These are phyloP conservation scores for Aurinia saxatilis DNA, from an alignment of 345 rosid genomes.

Conservation along the genomic window DNA sequence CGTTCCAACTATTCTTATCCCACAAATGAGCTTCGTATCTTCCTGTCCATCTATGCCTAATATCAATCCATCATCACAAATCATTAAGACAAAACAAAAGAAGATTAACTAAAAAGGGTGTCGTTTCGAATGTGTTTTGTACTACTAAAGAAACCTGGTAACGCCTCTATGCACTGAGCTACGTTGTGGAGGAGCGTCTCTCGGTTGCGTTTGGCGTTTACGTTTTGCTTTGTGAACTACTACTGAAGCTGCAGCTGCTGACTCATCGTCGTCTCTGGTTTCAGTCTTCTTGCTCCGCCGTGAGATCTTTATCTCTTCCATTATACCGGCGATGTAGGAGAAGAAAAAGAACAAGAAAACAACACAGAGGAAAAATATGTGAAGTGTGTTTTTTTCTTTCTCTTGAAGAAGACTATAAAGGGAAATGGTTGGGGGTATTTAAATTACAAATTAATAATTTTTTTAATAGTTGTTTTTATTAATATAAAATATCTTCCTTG, in stretches of 20 bases:
- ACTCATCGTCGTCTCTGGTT: constrained; percentile 2
- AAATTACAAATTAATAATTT: neutral
- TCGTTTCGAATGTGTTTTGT: neutral
- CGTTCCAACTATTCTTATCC: constrained; percentile 90
- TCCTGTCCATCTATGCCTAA: constrained; percentile 84
- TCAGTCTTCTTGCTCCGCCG: constrained; percentile 5
- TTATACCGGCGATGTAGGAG: neutral
- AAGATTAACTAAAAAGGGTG: no score
- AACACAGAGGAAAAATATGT: neutral
- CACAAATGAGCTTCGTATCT: constrained; percentile 81
- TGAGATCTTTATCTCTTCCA: constrained; percentile 18
- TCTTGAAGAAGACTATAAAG: constrained; percentile 10
- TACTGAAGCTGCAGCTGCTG: constrained; percentile 2
- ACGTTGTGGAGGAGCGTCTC: constrained; percentile 86
- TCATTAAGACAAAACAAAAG: no score
- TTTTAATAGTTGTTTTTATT: neutral
- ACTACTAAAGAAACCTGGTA: constrained; percentile 42
- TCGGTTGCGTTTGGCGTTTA: constrained; percentile 66
- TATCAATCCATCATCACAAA: no score
- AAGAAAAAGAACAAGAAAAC: no score
- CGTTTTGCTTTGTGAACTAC: constrained; percentile 51
- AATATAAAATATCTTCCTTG: neutral
- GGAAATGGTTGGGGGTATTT: constrained; percentile 27
- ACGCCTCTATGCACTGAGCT: constrained; percentile 88
- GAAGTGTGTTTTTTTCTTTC: neutral